A percentile compares a stretch with the other conserved stretches of the same genome.
Conservation (phyloP, 2,329 filamentous ascomycete species). For the Penicillium expansum region DNA sequence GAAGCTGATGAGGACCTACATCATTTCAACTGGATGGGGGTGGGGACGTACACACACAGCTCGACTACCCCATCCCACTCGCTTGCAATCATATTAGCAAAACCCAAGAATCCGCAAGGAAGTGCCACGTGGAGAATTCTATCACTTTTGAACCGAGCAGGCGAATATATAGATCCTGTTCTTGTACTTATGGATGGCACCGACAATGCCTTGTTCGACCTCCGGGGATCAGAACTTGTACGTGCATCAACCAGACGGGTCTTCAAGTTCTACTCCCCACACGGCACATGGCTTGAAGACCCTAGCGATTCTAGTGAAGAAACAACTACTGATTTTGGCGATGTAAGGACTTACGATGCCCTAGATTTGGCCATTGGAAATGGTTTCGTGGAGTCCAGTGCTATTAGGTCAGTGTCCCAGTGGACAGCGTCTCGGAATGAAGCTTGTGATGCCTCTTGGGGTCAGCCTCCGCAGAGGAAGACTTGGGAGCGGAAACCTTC, state of each 20-base stretch:
- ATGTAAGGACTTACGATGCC: not conserved
- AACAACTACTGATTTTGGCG: conserved; percentile 11
- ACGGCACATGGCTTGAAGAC: conserved; percentile 24
- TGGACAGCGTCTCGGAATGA: not conserved
- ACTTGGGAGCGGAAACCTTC: not conserved
- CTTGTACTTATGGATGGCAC: conserved; percentile 12
- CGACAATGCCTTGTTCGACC: not conserved
- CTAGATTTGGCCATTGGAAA: conserved; percentile 10
- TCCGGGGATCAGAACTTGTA: conserved; percentile 11
- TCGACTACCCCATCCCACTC: conserved; percentile 23
- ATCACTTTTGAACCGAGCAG: conserved; percentile 18
- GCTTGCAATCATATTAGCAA: conserved; percentile 19
- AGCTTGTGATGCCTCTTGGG: not conserved
- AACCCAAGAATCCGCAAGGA: conserved; percentile 10
- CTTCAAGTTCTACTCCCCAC: conserved; percentile 24
- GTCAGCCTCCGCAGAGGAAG: not conserved
- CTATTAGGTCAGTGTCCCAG: not conserved
- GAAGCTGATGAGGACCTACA: conserved; percentile 12
- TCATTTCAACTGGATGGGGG: conserved; percentile 29
- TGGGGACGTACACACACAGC: conserved; percentile 11
- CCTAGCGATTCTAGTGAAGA: not conserved
- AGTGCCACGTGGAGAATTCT: conserved; percentile 8
- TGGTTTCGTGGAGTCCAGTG: conserved; percentile 7
- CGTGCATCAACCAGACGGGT: conserved; percentile 11
- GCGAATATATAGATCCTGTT: conserved; percentile 23